These are phyloP conservation scores for Durusdinium trenchii DNA, from an alignment of 73 alveolate species.

Conservation along the genomic window DNA sequence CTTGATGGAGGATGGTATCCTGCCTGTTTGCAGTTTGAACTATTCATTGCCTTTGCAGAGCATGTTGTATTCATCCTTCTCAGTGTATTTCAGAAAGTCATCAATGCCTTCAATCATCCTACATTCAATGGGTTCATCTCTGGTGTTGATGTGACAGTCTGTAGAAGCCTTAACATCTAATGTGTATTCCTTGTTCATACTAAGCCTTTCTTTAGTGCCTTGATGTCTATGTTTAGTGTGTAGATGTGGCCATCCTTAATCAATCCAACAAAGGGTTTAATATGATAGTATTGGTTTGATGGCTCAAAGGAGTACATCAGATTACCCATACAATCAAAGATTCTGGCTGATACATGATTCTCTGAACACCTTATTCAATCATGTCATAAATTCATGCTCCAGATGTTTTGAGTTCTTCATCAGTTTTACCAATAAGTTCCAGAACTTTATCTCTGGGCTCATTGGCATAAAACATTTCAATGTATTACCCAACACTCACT, in stretches of 20 bases:
- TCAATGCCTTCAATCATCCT: conserved; percentile 20
- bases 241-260: conserved; percentile 19
- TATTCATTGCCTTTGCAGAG: conserved; percentile 3
- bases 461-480: conserved; percentile 9
- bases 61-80: conserved; percentile 68
- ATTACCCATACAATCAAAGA: conserved; percentile 21
- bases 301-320: conserved; percentile 22
- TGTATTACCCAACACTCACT: conserved; percentile 14
- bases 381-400: conserved; percentile 43
- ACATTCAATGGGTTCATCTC: conserved; percentile 30
- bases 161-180: conserved; percentile 16
- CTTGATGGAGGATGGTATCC: conserved; percentile 28
- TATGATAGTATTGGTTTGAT: conserved; percentile 24
- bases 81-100: conserved; percentile 5
- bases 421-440: conserved; percentile 18
- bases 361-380: conserved; percentile 8
- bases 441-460: conserved; percentile 23
- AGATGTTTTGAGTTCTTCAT: not conserved
- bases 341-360: conserved; percentile 21
- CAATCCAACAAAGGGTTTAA: not conserved
- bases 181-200: not conserved
- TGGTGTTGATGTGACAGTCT: not conserved
- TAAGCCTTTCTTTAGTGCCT: not conserved
- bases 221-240: conserved; percentile 13
- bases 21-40: conserved; percentile 24